Conservation (phyloP, 2,329 filamentous ascomycete species). For the Neopestalotiopsis clavispora region DNA sequence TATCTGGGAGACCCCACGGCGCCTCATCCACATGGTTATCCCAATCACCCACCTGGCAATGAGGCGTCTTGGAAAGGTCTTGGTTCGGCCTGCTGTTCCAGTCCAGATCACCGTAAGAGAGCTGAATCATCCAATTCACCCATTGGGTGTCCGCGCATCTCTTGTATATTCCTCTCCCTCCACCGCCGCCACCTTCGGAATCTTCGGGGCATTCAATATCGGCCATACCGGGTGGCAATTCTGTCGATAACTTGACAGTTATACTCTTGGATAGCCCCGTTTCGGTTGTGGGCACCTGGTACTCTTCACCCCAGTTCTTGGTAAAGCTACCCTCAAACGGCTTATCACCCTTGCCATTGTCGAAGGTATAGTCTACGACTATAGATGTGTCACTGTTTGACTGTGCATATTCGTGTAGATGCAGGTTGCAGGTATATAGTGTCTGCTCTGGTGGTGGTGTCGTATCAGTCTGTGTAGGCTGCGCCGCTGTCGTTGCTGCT, state of each 20-base stretch:
- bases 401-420: constrained; percentile 7
- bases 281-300: neutral
- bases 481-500: too few species aligned
- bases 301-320: constrained; percentile 1
- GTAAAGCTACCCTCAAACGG: neutral
- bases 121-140: neutral
- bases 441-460: neutral
- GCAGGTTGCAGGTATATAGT: constrained; percentile 6
- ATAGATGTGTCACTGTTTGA: neutral
- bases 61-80: neutral
- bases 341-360: neutral
- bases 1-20: too few species aligned
- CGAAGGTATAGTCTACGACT: neutral
- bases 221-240: neutral
- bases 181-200: neutral
- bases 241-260: neutral
- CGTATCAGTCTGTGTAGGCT: neutral
- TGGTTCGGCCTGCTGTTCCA: neutral
- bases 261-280: neutral
- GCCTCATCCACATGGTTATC: too few species aligned
- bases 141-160: neutral
- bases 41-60: too few species aligned
- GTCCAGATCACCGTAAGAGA: neutral
- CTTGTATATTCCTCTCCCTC: neutral
- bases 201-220: neutral